Base-by-base conservation (phyloP, 257 asterid genomes). In the Nicotiana sylvestris region DNA sequence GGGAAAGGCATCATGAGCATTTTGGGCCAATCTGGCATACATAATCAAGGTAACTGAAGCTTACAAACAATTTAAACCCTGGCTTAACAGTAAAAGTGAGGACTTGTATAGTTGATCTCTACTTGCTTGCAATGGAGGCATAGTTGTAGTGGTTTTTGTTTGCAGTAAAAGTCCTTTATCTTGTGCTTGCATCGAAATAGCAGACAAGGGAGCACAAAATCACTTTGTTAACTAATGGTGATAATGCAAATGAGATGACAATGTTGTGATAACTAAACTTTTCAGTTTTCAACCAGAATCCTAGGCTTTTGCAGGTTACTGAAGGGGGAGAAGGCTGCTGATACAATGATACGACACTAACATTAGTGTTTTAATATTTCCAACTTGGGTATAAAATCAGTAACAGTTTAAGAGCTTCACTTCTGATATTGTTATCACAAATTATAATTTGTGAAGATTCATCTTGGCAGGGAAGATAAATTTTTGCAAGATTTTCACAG, bases 311-410 rank as follows among this genome's bases (percentile, higher is more conserved):
- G 78, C 35, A 66, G 13, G 86, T 82, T 2, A 87, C 1, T 32
- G 37, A 33, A 82, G 62, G 87, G 85, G 29, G 11, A 70, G 25
- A 69, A 5, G 86, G 89, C 56, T 82, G 89, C 83, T 79, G 87
- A 84, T 82, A 87, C 61, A 84, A 82, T 80, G 87, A 84, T 82
- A 87, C 62, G 84, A 84, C 77, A 84, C 65, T 6, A n/a, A 58
- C 4, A 5, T 49, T 49, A 58, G 11, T 6, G 12, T 2, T 53
- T 12, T 4, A 9, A 49, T 0, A 49, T 37, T 5, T 37, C 8
- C 43, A 37, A 37, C 43, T 37, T 37, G 43, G 43, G 43, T 5
- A 37, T 3, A 33, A 55, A 55, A 55, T 55, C 61, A 15, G 0
- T 16, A 16, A 16, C 1, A 56, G 25, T 56, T 56, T 37, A 37